These are phyloP conservation scores for Piromyces finnis DNA, from an alignment of 192 early-diverging fungal genomes.

Conservation along the genomic window DNA sequence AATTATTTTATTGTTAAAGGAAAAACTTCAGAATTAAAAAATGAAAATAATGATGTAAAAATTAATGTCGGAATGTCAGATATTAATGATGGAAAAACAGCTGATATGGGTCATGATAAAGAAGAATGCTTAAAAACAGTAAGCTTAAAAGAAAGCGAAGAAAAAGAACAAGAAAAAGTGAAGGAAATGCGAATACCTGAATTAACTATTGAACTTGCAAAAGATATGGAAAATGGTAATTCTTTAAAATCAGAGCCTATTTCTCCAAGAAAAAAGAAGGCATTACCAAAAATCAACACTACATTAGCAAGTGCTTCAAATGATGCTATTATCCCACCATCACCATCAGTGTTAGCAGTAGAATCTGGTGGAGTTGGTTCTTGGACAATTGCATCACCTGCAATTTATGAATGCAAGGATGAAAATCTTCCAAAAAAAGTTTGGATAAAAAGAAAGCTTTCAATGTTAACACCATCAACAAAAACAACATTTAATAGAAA, in stretches of 20 bases:
- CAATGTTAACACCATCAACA: background rate
- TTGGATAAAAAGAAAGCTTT: background rate
- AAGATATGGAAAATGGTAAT: background rate
- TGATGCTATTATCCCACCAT: background rate
- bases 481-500: background rate
- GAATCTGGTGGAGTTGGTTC: background rate
- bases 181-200: background rate
- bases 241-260: background rate
- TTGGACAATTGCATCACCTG: background rate
- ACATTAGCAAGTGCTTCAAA: background rate
- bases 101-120: background rate
- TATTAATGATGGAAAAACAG: background rate
- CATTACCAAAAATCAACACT: background rate
- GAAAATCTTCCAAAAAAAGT: background rate
- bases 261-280: background rate
- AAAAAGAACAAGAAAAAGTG: background rate
- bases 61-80: background rate
- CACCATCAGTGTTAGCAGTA: background rate
- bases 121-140: background rate
- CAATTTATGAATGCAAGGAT: background rate
- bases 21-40: background rate
- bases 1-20: constrained; percentile 35
- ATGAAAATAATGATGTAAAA: constrained; percentile 1
- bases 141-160: background rate
- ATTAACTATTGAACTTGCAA: background rate